Percentiles rank a stretch among this genome's conserved stretches.
Conservation (phyloP, 2,329 filamentous ascomycete species). For the Aspergillus sp. region DNA sequence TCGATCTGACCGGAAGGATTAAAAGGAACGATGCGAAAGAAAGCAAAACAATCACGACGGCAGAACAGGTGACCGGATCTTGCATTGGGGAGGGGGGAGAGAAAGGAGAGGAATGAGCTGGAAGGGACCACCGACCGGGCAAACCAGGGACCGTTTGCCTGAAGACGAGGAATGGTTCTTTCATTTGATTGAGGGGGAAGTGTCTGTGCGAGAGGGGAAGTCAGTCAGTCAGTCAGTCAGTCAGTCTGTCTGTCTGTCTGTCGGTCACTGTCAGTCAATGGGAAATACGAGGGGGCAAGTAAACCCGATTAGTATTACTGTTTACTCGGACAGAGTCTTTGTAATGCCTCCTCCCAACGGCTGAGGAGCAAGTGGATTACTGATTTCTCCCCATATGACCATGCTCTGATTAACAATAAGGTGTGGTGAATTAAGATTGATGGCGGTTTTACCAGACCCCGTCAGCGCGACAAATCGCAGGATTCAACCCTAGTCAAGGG, state of each 20-base stretch:
- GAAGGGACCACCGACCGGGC: background rate
- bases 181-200: background rate
- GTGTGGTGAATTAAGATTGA: background rate
- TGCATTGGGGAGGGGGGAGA: background rate
- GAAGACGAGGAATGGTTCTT: background rate
- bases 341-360: no score
- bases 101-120: background rate
- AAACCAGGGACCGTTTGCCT: slow-evolving; percentile 13
- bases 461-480: background rate
- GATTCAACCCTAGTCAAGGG: background rate
- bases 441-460: background rate
- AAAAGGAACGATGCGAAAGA: background rate
- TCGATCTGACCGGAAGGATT: background rate
- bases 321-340: no score
- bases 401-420: background rate
- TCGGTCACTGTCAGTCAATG: background rate
- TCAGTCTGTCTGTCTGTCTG: no score
- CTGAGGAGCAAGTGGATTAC: no score
- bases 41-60: background rate
- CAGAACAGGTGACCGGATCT: slow-evolving; percentile 5
- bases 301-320: background rate
- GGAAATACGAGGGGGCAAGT: slow-evolving; percentile 1
- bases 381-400: no score
- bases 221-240: background rate
- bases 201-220: slow-evolving; percentile 11